Percentiles rank a stretch among this genome's conserved stretches.
phyloP scores from a whole-genome alignment of 2,329 filamentous ascomycete species.

The Hirsutella rhossiliensis region DNA sequence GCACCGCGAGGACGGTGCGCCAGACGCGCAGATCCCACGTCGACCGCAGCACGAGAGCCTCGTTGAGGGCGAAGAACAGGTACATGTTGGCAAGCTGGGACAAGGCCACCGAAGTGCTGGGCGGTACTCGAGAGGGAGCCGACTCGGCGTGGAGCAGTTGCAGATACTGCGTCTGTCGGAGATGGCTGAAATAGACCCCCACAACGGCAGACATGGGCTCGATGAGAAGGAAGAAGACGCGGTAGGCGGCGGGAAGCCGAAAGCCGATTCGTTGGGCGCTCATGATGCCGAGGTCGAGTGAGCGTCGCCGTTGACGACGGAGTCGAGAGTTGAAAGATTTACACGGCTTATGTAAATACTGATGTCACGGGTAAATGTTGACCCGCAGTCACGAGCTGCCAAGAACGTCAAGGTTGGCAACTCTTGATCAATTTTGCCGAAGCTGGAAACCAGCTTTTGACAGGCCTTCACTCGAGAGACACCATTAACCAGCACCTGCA shows the following conservation, averaged over 20 bases:
- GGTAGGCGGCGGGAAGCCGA: conserved; percentile 49
- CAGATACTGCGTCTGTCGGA: conserved; percentile 45
- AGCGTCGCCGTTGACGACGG: neutral
- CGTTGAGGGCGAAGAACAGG: conserved; percentile 63
- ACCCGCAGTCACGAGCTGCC: no score
- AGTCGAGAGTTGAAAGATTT: neutral
- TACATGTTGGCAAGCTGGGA: conserved; percentile 71
- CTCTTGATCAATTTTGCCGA: no score
- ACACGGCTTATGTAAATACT: no score
- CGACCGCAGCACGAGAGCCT: conserved; percentile 61
- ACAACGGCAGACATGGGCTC: conserved; percentile 46
- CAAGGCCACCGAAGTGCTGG: conserved; percentile 53
- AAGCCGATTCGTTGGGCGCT: conserved; percentile 20
- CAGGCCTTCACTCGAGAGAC: no score
- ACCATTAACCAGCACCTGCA: no score
- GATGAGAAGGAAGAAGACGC: conserved; percentile 62
- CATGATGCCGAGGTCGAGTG: conserved; percentile 7
- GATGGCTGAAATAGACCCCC: conserved; percentile 40
- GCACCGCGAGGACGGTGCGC: conserved; percentile 51
- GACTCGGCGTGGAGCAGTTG: conserved; percentile 46
- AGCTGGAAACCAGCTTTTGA: no score
- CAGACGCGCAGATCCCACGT: conserved; percentile 60
- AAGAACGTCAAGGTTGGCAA: no score
- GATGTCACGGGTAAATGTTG: no score
- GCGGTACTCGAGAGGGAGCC: conserved; percentile 31